phyloP scores from a whole-genome alignment of 1,284 basidiomycete species.

The Sporisorium reilianum region DNA sequence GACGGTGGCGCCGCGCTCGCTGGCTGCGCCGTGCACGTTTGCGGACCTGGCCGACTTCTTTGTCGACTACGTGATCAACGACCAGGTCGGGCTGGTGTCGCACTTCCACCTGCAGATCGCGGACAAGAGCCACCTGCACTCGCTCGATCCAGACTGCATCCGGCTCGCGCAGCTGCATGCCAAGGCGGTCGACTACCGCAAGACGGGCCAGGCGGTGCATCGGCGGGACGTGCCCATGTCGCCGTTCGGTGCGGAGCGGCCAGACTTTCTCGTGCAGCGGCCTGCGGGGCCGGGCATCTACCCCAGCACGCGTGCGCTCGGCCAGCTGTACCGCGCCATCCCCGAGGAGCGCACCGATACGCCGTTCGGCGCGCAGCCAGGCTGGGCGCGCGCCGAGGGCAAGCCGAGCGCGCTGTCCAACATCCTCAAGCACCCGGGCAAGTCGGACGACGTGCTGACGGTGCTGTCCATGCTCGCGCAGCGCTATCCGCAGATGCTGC shows the following conservation, averaged over 20 bases:
- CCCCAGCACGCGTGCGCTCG: slow-evolving; percentile 23
- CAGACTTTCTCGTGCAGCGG: slow-evolving; percentile 31
- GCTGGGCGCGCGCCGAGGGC: slow-evolving; percentile 8
- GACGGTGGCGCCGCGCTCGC: slow-evolving; percentile 72
- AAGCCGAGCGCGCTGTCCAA: slow-evolving; percentile 17
- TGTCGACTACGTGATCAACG: slow-evolving; percentile 75
- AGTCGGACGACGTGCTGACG: slow-evolving; percentile 15
- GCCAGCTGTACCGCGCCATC: slow-evolving; percentile 31
- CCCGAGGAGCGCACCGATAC: slow-evolving; percentile 32
- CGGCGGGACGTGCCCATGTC: slow-evolving; percentile 35
- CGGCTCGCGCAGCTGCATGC: slow-evolving; percentile 76
- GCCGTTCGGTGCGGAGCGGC: slow-evolving; percentile 10
- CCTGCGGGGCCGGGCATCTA: slow-evolving; percentile 24
- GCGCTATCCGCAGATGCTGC: slow-evolving; percentile 21
- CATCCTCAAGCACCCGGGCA: slow-evolving; percentile 27
- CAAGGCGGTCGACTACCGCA: slow-evolving; percentile 73
- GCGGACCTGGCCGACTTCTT: slow-evolving; percentile 80
- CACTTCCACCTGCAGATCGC: slow-evolving; percentile 78
- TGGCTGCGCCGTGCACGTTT: slow-evolving; percentile 74
- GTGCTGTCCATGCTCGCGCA: slow-evolving; percentile 19
- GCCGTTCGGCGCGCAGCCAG: slow-evolving; percentile 17
- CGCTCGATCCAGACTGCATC: slow-evolving; percentile 76
- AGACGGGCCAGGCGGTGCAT: slow-evolving; percentile 49
- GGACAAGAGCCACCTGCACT: slow-evolving; percentile 75
- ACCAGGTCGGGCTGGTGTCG: slow-evolving; percentile 74